Percentiles rank a stretch among this genome's conserved stretches.
Conservation (phyloP, 805 yeast genomes). For the Isabelozyma pseudorhagii region DNA sequence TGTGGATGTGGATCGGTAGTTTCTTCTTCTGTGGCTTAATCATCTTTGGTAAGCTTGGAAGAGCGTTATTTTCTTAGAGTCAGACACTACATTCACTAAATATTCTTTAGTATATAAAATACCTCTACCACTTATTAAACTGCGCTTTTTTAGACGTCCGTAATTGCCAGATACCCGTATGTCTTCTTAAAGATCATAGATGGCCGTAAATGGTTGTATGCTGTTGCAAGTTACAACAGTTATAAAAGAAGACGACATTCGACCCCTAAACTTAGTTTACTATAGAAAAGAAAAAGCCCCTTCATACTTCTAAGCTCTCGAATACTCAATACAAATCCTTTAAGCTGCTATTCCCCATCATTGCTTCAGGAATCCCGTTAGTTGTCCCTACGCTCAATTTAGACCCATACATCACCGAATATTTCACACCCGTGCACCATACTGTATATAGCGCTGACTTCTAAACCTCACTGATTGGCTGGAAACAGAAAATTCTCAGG, state of each 20-base stretch:
- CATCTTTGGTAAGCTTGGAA: conserved; percentile 67
- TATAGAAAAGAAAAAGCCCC: neutral
- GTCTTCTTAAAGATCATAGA: neutral
- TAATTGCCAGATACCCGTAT: neutral
- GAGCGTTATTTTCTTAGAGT: conserved; percentile 42
- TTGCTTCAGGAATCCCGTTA: too few species aligned
- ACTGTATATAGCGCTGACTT: neutral
- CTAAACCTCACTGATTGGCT: neutral
- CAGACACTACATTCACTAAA: neutral
- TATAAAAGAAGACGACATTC: too few species aligned
- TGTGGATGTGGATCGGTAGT: conserved; percentile 55
- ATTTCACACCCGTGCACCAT: neutral
- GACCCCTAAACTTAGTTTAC: neutral
- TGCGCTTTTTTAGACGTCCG: neutral
- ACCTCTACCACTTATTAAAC: too few species aligned
- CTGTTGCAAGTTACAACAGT: too few species aligned
- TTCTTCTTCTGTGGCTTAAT: conserved; percentile 65
- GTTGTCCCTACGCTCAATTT: too few species aligned
- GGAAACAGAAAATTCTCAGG: neutral
- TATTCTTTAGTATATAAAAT: too few species aligned
- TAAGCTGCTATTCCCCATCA: too few species aligned
- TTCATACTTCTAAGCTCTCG: too few species aligned
- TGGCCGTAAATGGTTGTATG: too few species aligned
- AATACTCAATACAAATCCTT: too few species aligned
- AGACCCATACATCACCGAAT: neutral